A percentile compares a stretch with the other conserved stretches of the same genome.
Evolutionary conservation across 1,284 basidiomycete species (phyloP).

Genomic region (Ustilago curta): DNA sequence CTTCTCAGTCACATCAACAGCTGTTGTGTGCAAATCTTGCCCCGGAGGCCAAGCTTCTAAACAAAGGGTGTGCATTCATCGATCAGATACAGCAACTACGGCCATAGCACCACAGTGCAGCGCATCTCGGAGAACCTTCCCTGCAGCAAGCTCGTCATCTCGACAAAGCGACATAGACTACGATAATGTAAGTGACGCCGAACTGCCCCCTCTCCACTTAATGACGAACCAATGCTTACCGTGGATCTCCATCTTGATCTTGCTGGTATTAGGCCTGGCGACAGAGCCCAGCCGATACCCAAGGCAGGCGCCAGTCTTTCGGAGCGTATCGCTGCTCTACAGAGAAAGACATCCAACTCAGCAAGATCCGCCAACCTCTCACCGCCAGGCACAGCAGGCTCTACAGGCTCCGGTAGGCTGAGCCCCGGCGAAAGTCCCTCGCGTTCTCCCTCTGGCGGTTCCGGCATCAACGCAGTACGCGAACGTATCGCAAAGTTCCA

Average conservation of each 20-base stretch:
- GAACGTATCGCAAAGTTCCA: slow-evolving; percentile 64
- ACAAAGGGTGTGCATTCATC: background rate
- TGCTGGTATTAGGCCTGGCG: slow-evolving; percentile 21
- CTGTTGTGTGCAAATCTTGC: background rate
- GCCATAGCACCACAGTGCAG: background rate
- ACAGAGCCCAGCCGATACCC: slow-evolving; percentile 33
- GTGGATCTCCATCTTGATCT: background rate
- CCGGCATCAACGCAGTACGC: slow-evolving; percentile 44
- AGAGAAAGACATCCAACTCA: slow-evolving; percentile 54
- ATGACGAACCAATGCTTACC: background rate
- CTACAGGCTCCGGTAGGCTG: slow-evolving; percentile 28
- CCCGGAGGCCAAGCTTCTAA: background rate
- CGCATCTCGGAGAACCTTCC: background rate
- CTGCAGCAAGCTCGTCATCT: background rate
- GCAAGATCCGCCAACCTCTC: slow-evolving; percentile 35
- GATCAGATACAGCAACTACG: background rate
- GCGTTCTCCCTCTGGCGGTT: slow-evolving; percentile 36
- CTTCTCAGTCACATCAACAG: background rate
- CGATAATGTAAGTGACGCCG: slow-evolving; percentile 19
- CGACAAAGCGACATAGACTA: background rate
- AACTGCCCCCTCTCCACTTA: background rate
- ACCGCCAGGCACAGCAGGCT: slow-evolving; percentile 19
- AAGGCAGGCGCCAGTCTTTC: slow-evolving; percentile 55
- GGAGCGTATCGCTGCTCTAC: slow-evolving; percentile 62
- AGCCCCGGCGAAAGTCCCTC: slow-evolving; percentile 47